Evolutionary conservation across 352 stramenopile species (phyloP).

Genomic region (Phytophthora lateralis): DNA sequence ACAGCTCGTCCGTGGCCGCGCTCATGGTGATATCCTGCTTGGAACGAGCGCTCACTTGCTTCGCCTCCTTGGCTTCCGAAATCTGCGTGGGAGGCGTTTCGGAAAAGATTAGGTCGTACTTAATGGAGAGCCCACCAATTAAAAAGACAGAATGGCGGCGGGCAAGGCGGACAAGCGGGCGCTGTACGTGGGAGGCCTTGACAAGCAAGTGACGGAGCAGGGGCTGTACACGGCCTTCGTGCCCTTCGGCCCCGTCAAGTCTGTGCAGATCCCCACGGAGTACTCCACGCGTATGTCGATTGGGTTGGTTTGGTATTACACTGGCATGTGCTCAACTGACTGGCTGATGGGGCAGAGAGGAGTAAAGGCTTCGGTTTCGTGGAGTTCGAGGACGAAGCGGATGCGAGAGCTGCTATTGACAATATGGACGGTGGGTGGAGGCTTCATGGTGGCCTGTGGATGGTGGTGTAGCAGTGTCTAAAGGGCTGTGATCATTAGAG

Average conservation of each 20-base stretch:
- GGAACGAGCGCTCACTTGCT: constrained; percentile 12
- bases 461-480: not conserved
- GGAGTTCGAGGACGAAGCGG: constrained; percentile 90
- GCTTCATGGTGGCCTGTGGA: not conserved
- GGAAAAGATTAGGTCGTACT: constrained; percentile 35
- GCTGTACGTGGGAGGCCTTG: constrained; percentile 92
- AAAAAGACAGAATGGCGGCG: constrained; percentile 20
- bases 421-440: constrained; percentile 93
- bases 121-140: constrained; percentile 12
- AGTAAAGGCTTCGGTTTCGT: constrained; percentile 95
- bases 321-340: not conserved
- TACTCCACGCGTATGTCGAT: constrained; percentile 64
- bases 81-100: constrained; percentile 26
- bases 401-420: constrained; percentile 92
- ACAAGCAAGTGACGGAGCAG: constrained; percentile 87
- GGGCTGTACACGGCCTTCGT: constrained; percentile 88
- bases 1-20: constrained; percentile 78
- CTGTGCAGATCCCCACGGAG: constrained; percentile 79
- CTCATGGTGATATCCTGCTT: constrained; percentile 61
- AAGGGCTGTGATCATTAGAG: constrained; percentile 44
- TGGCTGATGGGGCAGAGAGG: constrained; percentile 43
- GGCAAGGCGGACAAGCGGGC: constrained; percentile 63
- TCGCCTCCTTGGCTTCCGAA: constrained; percentile 19
- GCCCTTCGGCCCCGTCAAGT: constrained; percentile 82
- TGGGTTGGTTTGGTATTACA: not conserved